A percentile compares a stretch with the other conserved stretches of the same genome.
phyloP scores from a whole-genome alignment of 148 eudicot genomes.

The Amaranthus hypochondriacus region DNA sequence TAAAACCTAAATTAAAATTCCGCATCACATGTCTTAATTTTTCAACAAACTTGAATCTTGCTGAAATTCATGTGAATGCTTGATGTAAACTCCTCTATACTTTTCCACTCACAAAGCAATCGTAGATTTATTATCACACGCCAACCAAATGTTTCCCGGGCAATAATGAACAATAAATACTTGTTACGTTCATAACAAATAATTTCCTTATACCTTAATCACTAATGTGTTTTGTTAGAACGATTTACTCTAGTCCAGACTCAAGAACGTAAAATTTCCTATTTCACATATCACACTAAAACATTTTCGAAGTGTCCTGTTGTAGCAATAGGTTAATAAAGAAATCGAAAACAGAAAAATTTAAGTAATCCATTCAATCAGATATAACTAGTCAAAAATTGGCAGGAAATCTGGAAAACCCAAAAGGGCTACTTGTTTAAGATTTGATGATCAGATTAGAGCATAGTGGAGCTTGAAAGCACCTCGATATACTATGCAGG shows the following conservation, averaged over 20 bases:
- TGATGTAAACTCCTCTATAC: background rate
- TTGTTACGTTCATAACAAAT: background rate
- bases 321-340: background rate
- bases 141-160: background rate
- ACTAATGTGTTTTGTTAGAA: background rate
- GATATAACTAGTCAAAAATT: background rate
- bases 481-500: background rate
- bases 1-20: too few species aligned
- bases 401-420: background rate
- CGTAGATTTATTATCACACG: background rate
- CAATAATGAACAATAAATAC: background rate
- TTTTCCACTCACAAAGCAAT: conserved; percentile 2
- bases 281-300: background rate
- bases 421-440: background rate
- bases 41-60: background rate
- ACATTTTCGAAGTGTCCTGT: background rate
- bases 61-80: background rate
- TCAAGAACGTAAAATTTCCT: background rate
- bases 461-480: background rate
- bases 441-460: background rate
- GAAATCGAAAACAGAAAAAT: background rate
- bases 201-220: background rate
- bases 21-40: too few species aligned
- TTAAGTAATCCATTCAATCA: background rate
- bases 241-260: background rate